Percentiles rank a stretch among this genome's conserved stretches.
These are phyloP conservation scores for Beauveria caledonica DNA, from an alignment of 2,329 filamentous ascomycete genomes.

Conservation along the genomic window DNA sequence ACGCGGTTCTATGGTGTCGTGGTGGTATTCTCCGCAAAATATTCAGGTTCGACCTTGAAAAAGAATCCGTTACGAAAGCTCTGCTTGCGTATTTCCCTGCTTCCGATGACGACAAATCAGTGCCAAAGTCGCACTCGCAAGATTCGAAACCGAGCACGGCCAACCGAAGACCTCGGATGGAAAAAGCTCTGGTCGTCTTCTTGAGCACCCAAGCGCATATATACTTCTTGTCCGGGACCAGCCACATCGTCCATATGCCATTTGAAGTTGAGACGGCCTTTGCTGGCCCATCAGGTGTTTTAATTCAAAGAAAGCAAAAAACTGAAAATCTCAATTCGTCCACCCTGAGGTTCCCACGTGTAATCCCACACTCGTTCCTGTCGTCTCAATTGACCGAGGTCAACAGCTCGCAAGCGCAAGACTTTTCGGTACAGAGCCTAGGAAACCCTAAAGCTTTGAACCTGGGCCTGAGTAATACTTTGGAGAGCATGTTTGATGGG, in stretches of 20 bases:
- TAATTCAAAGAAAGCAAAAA: constrained; percentile 73
- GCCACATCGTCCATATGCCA: constrained; percentile 83
- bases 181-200: constrained; percentile 77
- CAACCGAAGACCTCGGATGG: constrained; percentile 25
- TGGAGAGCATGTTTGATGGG: constrained; percentile 51
- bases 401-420: constrained; percentile 41
- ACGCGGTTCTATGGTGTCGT: constrained; percentile 81
- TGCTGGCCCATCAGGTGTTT: constrained; percentile 70
- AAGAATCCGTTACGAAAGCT: constrained; percentile 78
- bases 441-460: constrained; percentile 47
- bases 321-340: constrained; percentile 41
- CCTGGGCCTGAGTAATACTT: constrained; percentile 42
- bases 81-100: constrained; percentile 74
- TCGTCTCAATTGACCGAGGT: constrained; percentile 55
- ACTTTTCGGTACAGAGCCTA: constrained; percentile 49
- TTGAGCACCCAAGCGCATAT: constrained; percentile 89
- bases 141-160: constrained; percentile 10
- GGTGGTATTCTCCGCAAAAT: constrained; percentile 77
- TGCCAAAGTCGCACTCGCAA: constrained; percentile 1
- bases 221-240: constrained; percentile 81
- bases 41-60: constrained; percentile 79
- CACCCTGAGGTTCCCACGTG: constrained; percentile 49
- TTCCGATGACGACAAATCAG: constrained; percentile 30
- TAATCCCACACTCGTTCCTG: constrained; percentile 77
- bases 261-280: constrained; percentile 89